Conservation (phyloP, 805 yeast species). For the Candida dajiaensis region DNA sequence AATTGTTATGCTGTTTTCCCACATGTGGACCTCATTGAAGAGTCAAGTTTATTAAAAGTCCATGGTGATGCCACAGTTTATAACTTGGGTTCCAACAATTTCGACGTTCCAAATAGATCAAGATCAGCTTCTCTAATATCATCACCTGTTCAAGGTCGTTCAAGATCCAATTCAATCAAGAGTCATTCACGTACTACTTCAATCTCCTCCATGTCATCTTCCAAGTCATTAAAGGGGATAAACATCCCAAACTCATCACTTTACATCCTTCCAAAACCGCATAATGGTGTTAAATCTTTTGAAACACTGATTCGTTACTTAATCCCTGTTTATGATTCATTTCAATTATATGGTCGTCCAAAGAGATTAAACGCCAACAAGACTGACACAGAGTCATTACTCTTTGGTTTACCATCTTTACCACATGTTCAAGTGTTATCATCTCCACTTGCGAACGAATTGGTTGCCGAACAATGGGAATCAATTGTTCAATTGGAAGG, state of each 20-base stretch:
- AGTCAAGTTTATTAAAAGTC: conserved; percentile 49
- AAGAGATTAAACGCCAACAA: conserved; percentile 69
- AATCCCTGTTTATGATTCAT: conserved; percentile 65
- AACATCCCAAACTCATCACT: conserved; percentile 21
- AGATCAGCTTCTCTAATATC: conserved; percentile 4
- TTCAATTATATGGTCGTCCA: conserved; percentile 72
- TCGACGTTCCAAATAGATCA: conserved; percentile 4
- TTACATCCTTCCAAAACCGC: conserved; percentile 63
- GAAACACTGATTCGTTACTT: conserved; percentile 70
- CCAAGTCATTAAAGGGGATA: conserved; percentile 7
- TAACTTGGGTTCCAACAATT: conserved; percentile 7
- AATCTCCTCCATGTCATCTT: conserved; percentile 6
- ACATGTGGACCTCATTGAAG: conserved; percentile 48
- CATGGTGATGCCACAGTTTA: conserved; percentile 46
- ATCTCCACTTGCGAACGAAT: conserved; percentile 1
- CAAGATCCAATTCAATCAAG: conserved; percentile 5
- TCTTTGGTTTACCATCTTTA: conserved; percentile 70
- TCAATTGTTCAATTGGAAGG: conserved; percentile 2
- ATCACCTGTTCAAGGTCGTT: neutral
- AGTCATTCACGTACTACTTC: conserved; percentile 8
- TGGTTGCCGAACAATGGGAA: conserved; percentile 17
- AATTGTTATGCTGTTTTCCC: conserved; percentile 55
- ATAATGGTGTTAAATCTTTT: conserved; percentile 63
- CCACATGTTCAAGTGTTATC: conserved; percentile 59
- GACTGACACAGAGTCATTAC: conserved; percentile 53